Evolutionary conservation across 2,329 filamentous ascomycete genomes (phyloP), one percentile per base, ranked within the genome.

Genomic region (Fusarium siculi): DNA sequence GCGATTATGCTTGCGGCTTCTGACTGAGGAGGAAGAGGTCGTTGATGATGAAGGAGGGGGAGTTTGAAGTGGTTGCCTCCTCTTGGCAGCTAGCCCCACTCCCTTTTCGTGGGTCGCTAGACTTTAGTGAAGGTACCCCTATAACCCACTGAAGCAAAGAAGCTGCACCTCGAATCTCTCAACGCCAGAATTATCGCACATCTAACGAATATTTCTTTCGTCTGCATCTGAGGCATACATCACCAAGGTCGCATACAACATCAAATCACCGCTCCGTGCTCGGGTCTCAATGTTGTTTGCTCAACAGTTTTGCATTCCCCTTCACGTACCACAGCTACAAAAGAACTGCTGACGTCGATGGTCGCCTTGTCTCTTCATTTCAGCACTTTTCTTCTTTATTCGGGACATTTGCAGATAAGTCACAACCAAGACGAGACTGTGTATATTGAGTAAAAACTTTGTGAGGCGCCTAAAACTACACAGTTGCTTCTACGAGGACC

Each of bases 61-160:
- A 11, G 5, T 7, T 19, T 9, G 23, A 44, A 44, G 4, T 25
- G n/a, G 7, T 12, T 25, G 23, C 10, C 4, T 0, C 0, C 42
- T 44, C n/a, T 19, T 4, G n/a, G 23, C 23, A 19, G 10, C 4
- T 12, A 7, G 23, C 42, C 30, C 28, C 42, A 44, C 42, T 18
- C 40, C 40, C 15, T 25, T 5, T 25, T 25, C 23, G 23, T 25
- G 23, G 23, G 23, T 25, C 23, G 5, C 23, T 25, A 25, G 23
- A 25, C 23, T 25, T 5, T 2, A 44, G 23, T 25, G 23, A 0
- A 44, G 10, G 7, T 25, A 16, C 10, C 23, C 5, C 42, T 44
- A 5, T 12, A 25, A 25, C 23, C 16, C 42, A 19, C 42, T 44
- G 23, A 44, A 19, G 42, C 23, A 12, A 44, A 44, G 7, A 18